phyloP scores from a whole-genome alignment of 2,329 filamentous ascomycete species.

The Paraconiothyrium sp. region DNA sequence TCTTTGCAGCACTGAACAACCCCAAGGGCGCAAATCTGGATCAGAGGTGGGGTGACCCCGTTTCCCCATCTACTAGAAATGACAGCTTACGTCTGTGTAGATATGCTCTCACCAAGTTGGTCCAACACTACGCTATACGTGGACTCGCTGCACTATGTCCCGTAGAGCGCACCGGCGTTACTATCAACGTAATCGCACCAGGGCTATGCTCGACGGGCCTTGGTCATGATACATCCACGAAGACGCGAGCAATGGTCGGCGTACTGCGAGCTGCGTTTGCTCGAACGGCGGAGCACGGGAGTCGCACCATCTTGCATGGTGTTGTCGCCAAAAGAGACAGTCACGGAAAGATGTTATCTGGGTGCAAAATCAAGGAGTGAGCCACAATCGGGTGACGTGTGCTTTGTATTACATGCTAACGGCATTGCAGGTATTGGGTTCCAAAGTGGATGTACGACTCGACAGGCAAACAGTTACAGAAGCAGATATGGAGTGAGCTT shows the following conservation, averaged over 20 bases:
- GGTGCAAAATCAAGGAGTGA: slow-evolving; percentile 38
- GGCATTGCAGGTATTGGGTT: slow-evolving; percentile 17
- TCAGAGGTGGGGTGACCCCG: slow-evolving; percentile 6
- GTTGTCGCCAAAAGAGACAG: slow-evolving; percentile 40
- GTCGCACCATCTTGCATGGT: slow-evolving; percentile 50
- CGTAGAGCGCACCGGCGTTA: slow-evolving; percentile 30
- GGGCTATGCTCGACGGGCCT: slow-evolving; percentile 35
- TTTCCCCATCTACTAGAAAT: not conserved
- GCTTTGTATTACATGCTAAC: not conserved
- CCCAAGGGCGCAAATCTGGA: slow-evolving; percentile 12
- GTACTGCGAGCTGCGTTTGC: slow-evolving; percentile 33
- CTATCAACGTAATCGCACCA: slow-evolving; percentile 40
- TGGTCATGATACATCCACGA: slow-evolving; percentile 12
- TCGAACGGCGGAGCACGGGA: slow-evolving; percentile 51
- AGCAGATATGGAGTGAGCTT: slow-evolving; percentile 25
- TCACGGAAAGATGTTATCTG: slow-evolving; percentile 51
- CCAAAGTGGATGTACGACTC: slow-evolving; percentile 18
- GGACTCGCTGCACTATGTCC: slow-evolving; percentile 20
- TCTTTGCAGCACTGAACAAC: slow-evolving; percentile 15
- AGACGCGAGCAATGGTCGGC: slow-evolving; percentile 18
- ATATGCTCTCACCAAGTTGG: slow-evolving; percentile 23
- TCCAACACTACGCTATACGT: slow-evolving; percentile 20
- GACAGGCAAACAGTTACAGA: slow-evolving; percentile 17
- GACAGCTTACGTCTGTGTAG: not conserved
- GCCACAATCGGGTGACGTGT: not conserved